These are phyloP conservation scores for Xerophyta viscosa DNA, from an alignment of 106 monocot genomes.

Conservation along the genomic window DNA sequence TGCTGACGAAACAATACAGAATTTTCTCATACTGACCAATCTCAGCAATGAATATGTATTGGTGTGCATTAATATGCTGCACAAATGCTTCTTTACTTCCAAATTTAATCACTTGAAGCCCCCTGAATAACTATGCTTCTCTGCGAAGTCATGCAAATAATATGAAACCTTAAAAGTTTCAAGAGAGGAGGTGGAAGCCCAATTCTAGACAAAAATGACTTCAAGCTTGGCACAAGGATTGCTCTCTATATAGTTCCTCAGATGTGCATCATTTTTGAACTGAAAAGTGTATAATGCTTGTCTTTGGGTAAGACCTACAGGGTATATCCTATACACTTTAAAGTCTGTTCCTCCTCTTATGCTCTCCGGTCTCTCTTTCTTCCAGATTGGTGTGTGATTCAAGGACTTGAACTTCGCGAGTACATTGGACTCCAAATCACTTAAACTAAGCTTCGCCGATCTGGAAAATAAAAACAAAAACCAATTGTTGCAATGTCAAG, in stretches of 20 bases:
- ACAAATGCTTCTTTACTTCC: no score
- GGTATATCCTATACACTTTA: constrained; percentile 70
- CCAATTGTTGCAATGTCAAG: no score
- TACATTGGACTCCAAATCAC: constrained; percentile 45
- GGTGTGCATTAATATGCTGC: no score
- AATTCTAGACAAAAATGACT: constrained; percentile 83
- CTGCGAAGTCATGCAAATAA: no score
- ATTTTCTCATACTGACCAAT: no score
- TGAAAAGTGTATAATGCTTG: constrained; percentile 64
- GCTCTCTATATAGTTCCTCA: constrained; percentile 36
- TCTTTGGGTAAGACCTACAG: constrained; percentile 69
- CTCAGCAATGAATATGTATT: no score
- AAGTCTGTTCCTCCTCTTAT: constrained; percentile 53
- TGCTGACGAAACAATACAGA: no score
- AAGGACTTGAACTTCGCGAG: constrained; percentile 41
- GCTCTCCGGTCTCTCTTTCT: constrained; percentile 52
- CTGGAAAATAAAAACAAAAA: constrained; percentile 10
- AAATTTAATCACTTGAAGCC: no score
- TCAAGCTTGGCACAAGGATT: constrained; percentile 72
- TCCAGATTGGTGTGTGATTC: constrained; percentile 71
- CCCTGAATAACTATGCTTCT: no score
- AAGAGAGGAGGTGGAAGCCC: no score
- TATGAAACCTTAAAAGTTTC: no score
- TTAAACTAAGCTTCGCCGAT: constrained; percentile 30
- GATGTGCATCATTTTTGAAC: constrained; percentile 39